Base-by-base conservation (phyloP, 352 stramenopile species). In the Phytophthora ohioensis region DNA sequence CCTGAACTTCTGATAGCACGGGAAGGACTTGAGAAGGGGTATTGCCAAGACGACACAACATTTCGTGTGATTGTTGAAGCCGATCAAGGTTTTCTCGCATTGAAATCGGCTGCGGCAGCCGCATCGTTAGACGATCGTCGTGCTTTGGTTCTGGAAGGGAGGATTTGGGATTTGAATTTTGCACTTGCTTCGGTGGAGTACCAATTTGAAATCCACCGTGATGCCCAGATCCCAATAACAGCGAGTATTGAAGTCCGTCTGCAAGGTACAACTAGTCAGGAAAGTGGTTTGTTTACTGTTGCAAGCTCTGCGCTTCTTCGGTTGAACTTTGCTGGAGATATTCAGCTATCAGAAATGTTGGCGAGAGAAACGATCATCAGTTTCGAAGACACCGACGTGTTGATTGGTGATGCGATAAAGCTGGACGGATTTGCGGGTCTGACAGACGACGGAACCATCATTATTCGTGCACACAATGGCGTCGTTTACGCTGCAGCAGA, bases 21-120 rank as follows among this genome's bases (percentile, higher is more conserved):
- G 3, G 63, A 75, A 32, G 75, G 75, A 8, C 61, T 82, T 2
- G 64, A 76, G 1, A 70, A 67, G 1, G 64, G 73, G 11, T 77
- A 76, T 46, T 76, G 75, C 4, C 63, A 75, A 46, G 75, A 74
- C 38, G 54, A 62, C 46, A 46, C 42, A 27, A 2, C 41, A 8
- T 74, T 65, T 65, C 67, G 39, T 17, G 53, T 60, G 17, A 57
- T 41, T 27, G 17, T 74, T 30, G 21, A 57, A 52, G 5, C 67
- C 4, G 62, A 41, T 46, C 36, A 52, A 12, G 67, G 53, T 2
- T 57, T 49, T 52, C 39, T 69, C 41, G 55, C 8, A 17, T 60
- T 41, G 11, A 60, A 59, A 12, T 42, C 38, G 38, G 15, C 32
- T 10, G 10, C 12, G 32, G 12, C 13, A 32, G 55, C 36, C 30